Conservation (phyloP, 2,329 filamentous ascomycete genomes). For the Aureobasidium sp. region DNA sequence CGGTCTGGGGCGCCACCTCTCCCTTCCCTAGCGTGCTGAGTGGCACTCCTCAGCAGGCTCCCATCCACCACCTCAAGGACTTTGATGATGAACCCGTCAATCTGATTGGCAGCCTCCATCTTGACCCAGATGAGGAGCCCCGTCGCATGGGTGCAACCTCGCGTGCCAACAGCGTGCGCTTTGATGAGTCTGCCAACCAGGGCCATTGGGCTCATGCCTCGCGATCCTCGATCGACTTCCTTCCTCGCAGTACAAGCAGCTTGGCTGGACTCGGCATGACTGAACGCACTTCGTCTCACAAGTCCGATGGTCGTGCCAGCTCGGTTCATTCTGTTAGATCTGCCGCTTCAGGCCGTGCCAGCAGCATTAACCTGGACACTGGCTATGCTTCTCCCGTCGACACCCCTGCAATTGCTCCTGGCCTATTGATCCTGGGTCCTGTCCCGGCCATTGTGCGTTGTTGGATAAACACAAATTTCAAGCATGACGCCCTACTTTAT, state of each 20-base stretch:
- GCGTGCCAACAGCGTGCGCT: conserved; percentile 91
- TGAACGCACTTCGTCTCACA: conserved; percentile 86
- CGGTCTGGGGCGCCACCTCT: conserved; percentile 76
- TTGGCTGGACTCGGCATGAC: conserved; percentile 73
- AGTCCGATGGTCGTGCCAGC: conserved; percentile 90
- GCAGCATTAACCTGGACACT: conserved; percentile 79
- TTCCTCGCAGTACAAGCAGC: conserved; percentile 63
- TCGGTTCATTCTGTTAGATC: conserved; percentile 76
- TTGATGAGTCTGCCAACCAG: conserved; percentile 91
- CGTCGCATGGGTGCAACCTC: conserved; percentile 80
- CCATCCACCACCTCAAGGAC: conserved; percentile 76
- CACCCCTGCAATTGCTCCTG: conserved; percentile 68
- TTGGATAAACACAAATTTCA: conserved; percentile 87
- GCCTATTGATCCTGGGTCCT: conserved; percentile 75
- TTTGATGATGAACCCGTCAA: conserved; percentile 82
- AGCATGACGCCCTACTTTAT: conserved; percentile 80
- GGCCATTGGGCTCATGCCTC: conserved; percentile 80
- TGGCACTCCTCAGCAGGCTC: conserved; percentile 74
- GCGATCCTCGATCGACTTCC: conserved; percentile 75
- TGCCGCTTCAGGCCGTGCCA: conserved; percentile 68
- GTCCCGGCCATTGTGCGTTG: conserved; percentile 93
- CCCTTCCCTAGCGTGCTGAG: conserved; percentile 81
- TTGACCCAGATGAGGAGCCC: conserved; percentile 81
- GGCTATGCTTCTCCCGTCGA: conserved; percentile 63
- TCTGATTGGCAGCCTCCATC: conserved; percentile 68